These are phyloP conservation scores for Ophiostoma piceae DNA, from an alignment of 2,329 filamentous ascomycete genomes.

Conservation along the genomic window DNA sequence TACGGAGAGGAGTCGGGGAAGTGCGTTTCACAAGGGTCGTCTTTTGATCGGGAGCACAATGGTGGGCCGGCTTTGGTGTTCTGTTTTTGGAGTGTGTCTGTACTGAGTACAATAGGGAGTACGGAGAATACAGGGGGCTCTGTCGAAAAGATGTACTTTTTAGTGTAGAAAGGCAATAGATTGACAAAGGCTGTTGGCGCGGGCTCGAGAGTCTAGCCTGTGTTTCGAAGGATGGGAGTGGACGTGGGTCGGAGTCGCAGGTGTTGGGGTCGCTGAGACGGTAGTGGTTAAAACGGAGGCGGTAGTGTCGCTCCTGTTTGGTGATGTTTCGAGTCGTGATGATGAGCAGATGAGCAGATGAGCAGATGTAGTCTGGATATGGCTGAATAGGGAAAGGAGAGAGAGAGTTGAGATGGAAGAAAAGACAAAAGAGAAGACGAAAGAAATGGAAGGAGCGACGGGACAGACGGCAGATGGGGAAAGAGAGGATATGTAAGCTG, in stretches of 20 bases:
- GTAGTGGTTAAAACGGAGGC: not conserved
- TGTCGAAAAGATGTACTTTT: not conserved
- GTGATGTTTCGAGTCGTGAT: not conserved
- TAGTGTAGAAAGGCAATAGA: not conserved
- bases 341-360: not conserved
- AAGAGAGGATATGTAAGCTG: conserved; percentile 8
- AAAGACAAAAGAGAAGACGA: not conserved
- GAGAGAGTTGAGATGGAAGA: not conserved
- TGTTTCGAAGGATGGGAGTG: not conserved
- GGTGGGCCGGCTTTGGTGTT: conserved; percentile 13
- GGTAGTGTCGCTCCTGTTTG: not conserved
- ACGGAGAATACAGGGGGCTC: not conserved
- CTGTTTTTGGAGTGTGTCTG: not conserved
- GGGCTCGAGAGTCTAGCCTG: conserved; percentile 13
- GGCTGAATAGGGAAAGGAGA: not conserved
- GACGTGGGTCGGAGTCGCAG: not conserved
- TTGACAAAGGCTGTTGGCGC: not conserved
- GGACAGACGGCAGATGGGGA: not conserved
- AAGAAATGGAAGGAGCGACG: not conserved
- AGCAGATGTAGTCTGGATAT: not conserved
- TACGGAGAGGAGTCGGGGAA: conserved; percentile 8
- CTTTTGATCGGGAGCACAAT: conserved; percentile 14
- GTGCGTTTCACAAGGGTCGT: conserved; percentile 21
- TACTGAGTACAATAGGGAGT: too few relatives aligned
- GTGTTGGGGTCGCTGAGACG: not conserved